Conservation (phyloP, 2,329 filamentous ascomycete genomes). For the Davidsoniella neocaledoniae region DNA sequence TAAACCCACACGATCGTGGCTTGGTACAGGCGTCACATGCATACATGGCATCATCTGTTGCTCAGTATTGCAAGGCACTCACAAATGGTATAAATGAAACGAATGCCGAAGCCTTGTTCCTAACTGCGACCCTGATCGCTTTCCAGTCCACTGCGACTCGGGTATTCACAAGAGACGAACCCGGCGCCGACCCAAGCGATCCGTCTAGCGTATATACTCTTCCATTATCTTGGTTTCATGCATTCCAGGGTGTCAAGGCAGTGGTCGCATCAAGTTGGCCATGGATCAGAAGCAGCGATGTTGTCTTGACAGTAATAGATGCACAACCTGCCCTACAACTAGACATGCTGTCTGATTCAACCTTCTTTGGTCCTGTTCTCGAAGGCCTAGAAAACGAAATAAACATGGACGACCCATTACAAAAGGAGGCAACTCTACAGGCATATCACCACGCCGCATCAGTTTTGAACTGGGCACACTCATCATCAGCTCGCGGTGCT, state of each 20-base stretch:
- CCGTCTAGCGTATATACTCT: slow-evolving; percentile 33
- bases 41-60: slow-evolving; percentile 47
- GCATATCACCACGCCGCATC: slow-evolving; percentile 49
- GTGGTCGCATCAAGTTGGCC: slow-evolving; percentile 48
- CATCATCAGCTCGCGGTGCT: slow-evolving; percentile 39
- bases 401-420: slow-evolving; percentile 16
- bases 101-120: slow-evolving; percentile 46
- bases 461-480: slow-evolving; percentile 49
- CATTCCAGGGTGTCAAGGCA: slow-evolving; percentile 50
- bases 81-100: slow-evolving; percentile 37
- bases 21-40: slow-evolving; percentile 46
- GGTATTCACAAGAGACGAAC: slow-evolving; percentile 42
- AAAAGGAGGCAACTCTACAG: slow-evolving; percentile 25
- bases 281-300: slow-evolving; percentile 40
- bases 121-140: slow-evolving; percentile 46
- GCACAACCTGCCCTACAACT: slow-evolving; percentile 46
- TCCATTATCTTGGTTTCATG: slow-evolving; percentile 49
- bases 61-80: slow-evolving; percentile 40
- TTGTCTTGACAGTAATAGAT: slow-evolving; percentile 45
- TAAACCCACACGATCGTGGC: slow-evolving; percentile 38
- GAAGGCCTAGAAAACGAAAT: slow-evolving; percentile 39
- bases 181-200: slow-evolving; percentile 21
- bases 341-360: slow-evolving; percentile 31
- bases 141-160: slow-evolving; percentile 49
- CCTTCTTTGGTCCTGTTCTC: slow-evolving; percentile 45